Conservation (phyloP, 306 rosid species). For the Acacia acuminata region DNA sequence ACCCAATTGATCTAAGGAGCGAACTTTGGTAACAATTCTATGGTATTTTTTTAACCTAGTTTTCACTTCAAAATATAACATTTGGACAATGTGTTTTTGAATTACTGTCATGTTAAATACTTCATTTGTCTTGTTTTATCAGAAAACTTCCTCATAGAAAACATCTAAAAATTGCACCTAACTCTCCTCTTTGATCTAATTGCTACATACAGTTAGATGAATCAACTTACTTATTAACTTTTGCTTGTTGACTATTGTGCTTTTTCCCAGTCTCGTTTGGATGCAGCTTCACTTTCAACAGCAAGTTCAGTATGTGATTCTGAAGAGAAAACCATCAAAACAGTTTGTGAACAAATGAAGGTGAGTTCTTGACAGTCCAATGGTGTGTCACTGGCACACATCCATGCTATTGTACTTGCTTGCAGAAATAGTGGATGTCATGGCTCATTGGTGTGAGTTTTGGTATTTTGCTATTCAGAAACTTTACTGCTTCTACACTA, state of each 20-base stretch:
- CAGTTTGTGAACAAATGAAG: constrained; percentile 68
- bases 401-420: neutral
- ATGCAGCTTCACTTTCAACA: constrained; percentile 47
- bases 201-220: constrained; percentile 7
- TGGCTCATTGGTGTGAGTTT: neutral
- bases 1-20: constrained; percentile 10
- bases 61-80: neutral
- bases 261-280: constrained; percentile 49
- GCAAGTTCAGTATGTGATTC: constrained; percentile 63
- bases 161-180: neutral
- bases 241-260: constrained; percentile 14
- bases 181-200: constrained; percentile 12
- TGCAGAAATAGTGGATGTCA: neutral
- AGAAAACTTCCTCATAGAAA: neutral
- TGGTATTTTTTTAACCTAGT: neutral
- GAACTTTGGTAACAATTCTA: neutral
- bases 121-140: neutral
- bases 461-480: neutral
- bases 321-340: constrained; percentile 64
- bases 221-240: constrained; percentile 13
- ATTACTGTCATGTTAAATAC: neutral
- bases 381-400: constrained; percentile 11
- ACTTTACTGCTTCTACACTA: constrained; percentile 17
- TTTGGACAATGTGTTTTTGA: neutral
- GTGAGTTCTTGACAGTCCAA: constrained; percentile 34